Conservation (phyloP, 805 yeast genomes). For the Saturnispora halmiae region DNA sequence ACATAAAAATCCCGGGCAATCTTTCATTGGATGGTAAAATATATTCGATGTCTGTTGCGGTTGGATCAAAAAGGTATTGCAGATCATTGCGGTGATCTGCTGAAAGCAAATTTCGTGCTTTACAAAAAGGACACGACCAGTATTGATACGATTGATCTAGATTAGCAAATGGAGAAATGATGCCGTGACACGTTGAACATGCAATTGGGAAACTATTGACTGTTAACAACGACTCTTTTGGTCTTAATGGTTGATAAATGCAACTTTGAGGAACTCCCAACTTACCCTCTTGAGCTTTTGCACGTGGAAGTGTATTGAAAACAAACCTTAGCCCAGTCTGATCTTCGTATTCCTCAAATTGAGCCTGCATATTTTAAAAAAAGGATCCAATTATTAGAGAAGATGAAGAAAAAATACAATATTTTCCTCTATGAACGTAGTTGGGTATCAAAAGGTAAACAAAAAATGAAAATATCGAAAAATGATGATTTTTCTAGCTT, state of each 20-base stretch:
- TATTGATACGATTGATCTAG: conserved; percentile 25
- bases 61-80: conserved; percentile 33
- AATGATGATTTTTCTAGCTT: background rate
- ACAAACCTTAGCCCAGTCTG: conserved; percentile 64
- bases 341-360: conserved; percentile 54
- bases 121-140: conserved; percentile 56
- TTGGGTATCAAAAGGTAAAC: background rate
- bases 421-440: too few relatives aligned
- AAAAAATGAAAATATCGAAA: background rate
- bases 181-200: conserved; percentile 48
- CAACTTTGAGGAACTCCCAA: conserved; percentile 49
- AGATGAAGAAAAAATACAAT: background rate
- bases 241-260: conserved; percentile 50
- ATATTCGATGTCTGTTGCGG: conserved; percentile 45
- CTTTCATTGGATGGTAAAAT: conserved; percentile 19
- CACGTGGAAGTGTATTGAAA: conserved; percentile 57
- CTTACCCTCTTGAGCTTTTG: conserved; percentile 44
- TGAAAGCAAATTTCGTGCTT: conserved; percentile 35
- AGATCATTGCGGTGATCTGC: conserved; percentile 16
- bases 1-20: conserved; percentile 37
- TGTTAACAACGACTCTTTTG: conserved; percentile 31
- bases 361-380: conserved; percentile 10
- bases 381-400: too few relatives aligned
- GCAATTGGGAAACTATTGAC: conserved; percentile 35
- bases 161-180: conserved; percentile 44